These are phyloP conservation scores for Plasmodium fragile DNA, from an alignment of 169 alveolate species.

Conservation along the genomic window DNA sequence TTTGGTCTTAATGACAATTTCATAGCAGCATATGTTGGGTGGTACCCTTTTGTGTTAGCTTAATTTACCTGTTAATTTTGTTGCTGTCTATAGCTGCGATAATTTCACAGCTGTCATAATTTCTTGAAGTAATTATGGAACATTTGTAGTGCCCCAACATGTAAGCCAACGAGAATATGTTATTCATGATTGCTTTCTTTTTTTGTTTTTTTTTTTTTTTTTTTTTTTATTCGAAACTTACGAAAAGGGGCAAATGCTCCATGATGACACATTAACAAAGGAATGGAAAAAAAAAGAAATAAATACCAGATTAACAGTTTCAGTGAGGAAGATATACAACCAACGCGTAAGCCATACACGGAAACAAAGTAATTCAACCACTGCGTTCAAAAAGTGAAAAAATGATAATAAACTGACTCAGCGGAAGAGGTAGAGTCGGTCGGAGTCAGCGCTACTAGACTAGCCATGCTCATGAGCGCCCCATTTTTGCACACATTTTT, in stretches of 20 bases:
- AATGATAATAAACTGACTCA: not conserved
- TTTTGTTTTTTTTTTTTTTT: not conserved
- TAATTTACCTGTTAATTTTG: not conserved
- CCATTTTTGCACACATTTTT: not conserved
- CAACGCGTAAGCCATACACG: not conserved
- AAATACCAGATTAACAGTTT: not conserved
- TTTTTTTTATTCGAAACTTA: not conserved
- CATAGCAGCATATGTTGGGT: not conserved
- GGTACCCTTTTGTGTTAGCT: not conserved
- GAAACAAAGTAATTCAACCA: not conserved
- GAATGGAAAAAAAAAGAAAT: not conserved
- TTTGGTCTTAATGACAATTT: slow-evolving; percentile 10
- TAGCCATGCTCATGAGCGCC: not conserved
- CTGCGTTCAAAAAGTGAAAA: not conserved
- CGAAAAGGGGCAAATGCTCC: not conserved
- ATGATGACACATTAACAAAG: not conserved
- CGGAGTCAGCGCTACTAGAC: not conserved
- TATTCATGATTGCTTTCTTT: not conserved
- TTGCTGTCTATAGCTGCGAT: not conserved
- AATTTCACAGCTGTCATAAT: not conserved
- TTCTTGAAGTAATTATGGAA: not conserved
- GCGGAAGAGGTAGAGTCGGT: not conserved
- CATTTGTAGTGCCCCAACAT: not conserved
- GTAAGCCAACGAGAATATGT: not conserved
- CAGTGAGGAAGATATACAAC: not conserved